Evolutionary conservation across 495 filamentous ascomycete genomes (phyloP), one percentile per base, ranked within the genome.

Genomic region (Neurospora sp.): DNA sequence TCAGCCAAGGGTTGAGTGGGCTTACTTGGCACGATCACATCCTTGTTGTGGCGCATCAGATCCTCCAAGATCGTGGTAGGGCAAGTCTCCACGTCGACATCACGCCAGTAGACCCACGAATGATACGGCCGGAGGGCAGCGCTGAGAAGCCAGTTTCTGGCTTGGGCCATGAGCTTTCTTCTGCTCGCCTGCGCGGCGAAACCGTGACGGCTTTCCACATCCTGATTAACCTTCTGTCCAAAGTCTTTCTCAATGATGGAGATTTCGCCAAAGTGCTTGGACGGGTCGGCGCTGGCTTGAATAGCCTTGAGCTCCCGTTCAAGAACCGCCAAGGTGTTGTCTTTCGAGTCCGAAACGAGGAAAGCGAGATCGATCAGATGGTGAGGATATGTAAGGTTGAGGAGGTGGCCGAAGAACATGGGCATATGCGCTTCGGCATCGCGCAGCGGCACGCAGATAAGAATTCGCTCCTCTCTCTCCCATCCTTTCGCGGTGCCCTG

Each of bases 41-140:
- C 96, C 84, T 97, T 99, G 80, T 99, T 96, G 77, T 99, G 96
- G 71, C 96, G 88, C 96, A 99, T 99, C 40, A 99, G 81, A 83
- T 99, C 96, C 80, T 99, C 96, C 75, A 99, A 81, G 72, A 99
- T 98, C 2, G 96, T 98, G 76, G 91, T 91, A 0, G 96, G 96
- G 11, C 96, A 94, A 8, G 96, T 99, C 82, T 98, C 93, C 14
- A 99, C 96, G 82, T 99, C 96, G 31, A 96, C 96, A 85, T 99
- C 96, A 81, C 96, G 88, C 96, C 96, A 99, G 78, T 99, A 99
- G 37, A 99, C 96, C 96, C 96, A 99, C 77, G 93, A 96, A 78
- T 99, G 96, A 42, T 94, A 95, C 5, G 96, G 96, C 68, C 96
- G 88, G 46, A 99, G 84, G 20, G 96, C 95, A 35, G 96, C 95